Evolutionary conservation across 2,329 filamentous ascomycete genomes (phyloP), one percentile per base, ranked within the genome.

Genomic region (Aspergillus japonicus): DNA sequence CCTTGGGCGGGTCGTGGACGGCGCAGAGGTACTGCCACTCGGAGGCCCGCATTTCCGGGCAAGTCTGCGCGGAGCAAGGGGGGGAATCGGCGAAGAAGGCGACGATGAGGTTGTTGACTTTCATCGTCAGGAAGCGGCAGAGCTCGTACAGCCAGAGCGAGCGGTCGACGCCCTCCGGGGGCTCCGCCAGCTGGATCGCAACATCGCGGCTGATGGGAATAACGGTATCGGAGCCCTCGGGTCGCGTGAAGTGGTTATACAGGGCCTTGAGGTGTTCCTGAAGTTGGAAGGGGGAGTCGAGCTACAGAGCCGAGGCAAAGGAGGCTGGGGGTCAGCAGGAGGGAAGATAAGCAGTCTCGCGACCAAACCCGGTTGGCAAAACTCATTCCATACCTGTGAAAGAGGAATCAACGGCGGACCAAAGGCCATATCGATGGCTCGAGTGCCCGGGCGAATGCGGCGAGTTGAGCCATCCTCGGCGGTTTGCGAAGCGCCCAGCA

Each of bases 11-110:
- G 73, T 98, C 94, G 75, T 99, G 95, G 3, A 98, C 95, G 54
- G 95, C 95, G 79, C 95, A 99, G 51, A 99, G 86, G 72, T 98
- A 99, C 78, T 99, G 95, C 95, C 95, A 99, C 80, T 99, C 94
- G 31, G 91, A 95, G 2, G 95, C 95, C 72, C 95, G 92, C 95
- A 99, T 99, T 78, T 99, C 95, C 33, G 93, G 92, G 71, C 95
- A 99, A 1, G 95, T 97, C 64, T 84, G 83, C 14, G 90, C 86
- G 61, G 92, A 96, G 79, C 95, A 99, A 3, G 94, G 89, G 6
- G 94, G 94, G 48, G 83, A 84, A 77, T 98, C 95, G 73, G 92
- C 91, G 69, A 99, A 92, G 71, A 99, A 94, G 64, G 91, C 92
- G 60, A 96, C 88, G 66, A 98, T 91, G 58, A 99, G 85, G 64